phyloP scores from a whole-genome alignment of 2,329 filamentous ascomycete genomes.

The Venturia effusa region DNA sequence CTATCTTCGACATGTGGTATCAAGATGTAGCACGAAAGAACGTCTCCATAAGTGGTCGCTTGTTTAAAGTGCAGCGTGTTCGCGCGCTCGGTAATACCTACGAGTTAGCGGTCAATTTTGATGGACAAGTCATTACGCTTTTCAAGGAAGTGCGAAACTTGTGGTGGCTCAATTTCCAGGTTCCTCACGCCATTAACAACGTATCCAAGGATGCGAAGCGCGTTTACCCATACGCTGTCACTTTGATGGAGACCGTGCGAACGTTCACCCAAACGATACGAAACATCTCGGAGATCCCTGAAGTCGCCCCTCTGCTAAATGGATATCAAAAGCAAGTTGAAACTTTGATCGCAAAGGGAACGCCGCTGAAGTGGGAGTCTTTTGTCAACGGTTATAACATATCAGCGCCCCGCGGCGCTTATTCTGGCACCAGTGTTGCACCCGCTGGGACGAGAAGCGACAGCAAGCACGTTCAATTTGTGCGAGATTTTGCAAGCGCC shows the following conservation, averaged over 20 bases:
- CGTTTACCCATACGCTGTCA: conserved; percentile 95
- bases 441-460: conserved; percentile 48
- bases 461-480: conserved; percentile 93
- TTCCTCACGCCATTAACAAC: conserved; percentile 88
- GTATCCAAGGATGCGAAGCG: conserved; percentile 98
- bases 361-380: conserved; percentile 91
- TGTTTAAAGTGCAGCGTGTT: conserved; percentile 83
- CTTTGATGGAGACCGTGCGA: conserved; percentile 96
- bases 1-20: conserved; percentile 93
- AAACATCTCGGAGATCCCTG: conserved; percentile 73
- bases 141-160: conserved; percentile 98
- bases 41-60: conserved; percentile 79
- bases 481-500: conserved; percentile 80
- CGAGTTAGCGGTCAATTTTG: conserved; percentile 90
- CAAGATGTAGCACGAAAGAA: conserved; percentile 80
- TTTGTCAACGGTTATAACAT: conserved; percentile 96
- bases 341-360: conserved; percentile 68
- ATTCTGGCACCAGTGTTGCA: conserved; percentile 50
- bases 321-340: conserved; percentile 91
- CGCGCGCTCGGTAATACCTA: conserved; percentile 82
- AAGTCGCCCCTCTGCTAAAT: conserved; percentile 77
- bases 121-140: conserved; percentile 89
- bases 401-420: conserved; percentile 33
- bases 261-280: conserved; percentile 83
- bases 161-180: conserved; percentile 86